Percentiles rank a stretch among this genome's conserved stretches.
Evolutionary conservation across 495 filamentous ascomycete genomes (phyloP).

Genomic region (Xylaria curta): DNA sequence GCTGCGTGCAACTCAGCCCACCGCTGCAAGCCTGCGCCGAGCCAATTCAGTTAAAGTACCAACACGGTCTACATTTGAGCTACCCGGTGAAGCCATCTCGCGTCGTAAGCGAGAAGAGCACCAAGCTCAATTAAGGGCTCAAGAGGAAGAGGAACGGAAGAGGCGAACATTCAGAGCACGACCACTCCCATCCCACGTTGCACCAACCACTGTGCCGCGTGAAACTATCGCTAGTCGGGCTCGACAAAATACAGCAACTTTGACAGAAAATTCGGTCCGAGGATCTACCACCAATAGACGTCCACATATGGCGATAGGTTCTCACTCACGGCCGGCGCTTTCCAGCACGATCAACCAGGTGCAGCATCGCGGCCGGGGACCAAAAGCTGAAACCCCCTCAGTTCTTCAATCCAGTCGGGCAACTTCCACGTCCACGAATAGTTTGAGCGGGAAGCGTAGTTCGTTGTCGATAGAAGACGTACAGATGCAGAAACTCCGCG

Average conservation of each 20-base stretch:
- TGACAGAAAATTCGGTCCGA: conserved; percentile 36
- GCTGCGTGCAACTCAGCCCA: conserved; percentile 47
- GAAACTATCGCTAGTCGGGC: conserved; percentile 66
- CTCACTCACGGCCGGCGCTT: conserved; percentile 30
- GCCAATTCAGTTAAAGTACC: conserved; percentile 65
- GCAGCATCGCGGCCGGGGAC: conserved; percentile 35
- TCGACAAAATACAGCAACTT: conserved; percentile 53
- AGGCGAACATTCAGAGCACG: conserved; percentile 69
- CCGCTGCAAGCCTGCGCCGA: conserved; percentile 39
- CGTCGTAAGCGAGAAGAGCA: conserved; percentile 69
- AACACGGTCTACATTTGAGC: conserved; percentile 69
- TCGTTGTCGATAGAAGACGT: conserved; percentile 56
- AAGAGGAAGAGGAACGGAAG: conserved; percentile 65
- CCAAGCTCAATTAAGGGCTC: conserved; percentile 66
- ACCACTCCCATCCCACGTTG: conserved; percentile 57
- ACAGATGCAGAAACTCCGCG: conserved; percentile 58
- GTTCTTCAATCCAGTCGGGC: conserved; percentile 38
- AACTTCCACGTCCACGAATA: conserved; percentile 48
- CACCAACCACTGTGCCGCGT: conserved; percentile 46
- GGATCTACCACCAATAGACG: conserved; percentile 31
- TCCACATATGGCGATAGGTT: conserved; percentile 12
- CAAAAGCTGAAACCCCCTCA: conserved; percentile 23
- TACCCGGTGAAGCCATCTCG: conserved; percentile 76
- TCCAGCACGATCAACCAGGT: conserved; percentile 35
- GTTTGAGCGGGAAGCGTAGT: conserved; percentile 50